phyloP scores from a whole-genome alignment of 768 basidiomycete genomes.

The Naganishia onofrii region DNA sequence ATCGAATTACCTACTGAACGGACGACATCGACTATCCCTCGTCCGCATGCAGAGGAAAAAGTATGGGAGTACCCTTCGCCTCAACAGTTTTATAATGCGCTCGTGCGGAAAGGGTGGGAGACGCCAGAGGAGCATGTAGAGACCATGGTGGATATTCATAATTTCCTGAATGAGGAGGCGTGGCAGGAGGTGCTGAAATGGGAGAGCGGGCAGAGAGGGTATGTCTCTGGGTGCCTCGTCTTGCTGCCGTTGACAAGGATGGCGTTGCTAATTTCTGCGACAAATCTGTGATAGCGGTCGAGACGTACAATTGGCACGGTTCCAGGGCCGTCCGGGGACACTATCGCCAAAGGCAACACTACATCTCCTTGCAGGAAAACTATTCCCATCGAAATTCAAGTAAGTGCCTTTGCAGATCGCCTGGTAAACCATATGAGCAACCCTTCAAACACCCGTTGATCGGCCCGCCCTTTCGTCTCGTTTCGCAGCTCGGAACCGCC shows the following conservation, averaged over 20 bases:
- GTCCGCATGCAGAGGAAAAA: constrained; percentile 52
- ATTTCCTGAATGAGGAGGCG: constrained; percentile 93
- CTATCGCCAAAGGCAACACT: constrained; percentile 90
- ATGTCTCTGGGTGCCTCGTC: constrained; percentile 41
- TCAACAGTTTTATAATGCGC: constrained; percentile 96
- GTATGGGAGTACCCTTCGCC: constrained; percentile 94
- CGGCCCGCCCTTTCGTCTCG: too few species aligned
- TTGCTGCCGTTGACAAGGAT: not conserved
- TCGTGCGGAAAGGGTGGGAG: constrained; percentile 94
- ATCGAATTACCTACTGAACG: constrained; percentile 69
- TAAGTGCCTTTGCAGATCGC: constrained; percentile 54
- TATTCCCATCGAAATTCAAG: constrained; percentile 88
- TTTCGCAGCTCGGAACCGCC: constrained; percentile 74
- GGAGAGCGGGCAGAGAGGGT: constrained; percentile 72
- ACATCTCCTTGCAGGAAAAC: constrained; percentile 79
- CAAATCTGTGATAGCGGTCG: constrained; percentile 58
- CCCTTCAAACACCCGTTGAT: not conserved
- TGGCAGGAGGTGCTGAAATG: constrained; percentile 92
- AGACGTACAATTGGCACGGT: constrained; percentile 71
- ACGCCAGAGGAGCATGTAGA: constrained; percentile 92
- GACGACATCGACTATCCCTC: constrained; percentile 79
- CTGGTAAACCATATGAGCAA: not conserved
- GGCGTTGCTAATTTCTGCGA: not conserved
- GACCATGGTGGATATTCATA: constrained; percentile 97
- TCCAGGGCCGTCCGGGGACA: constrained; percentile 86